Base-by-base conservation (phyloP, 257 asterid species). In the Coffea eugenioides region DNA sequence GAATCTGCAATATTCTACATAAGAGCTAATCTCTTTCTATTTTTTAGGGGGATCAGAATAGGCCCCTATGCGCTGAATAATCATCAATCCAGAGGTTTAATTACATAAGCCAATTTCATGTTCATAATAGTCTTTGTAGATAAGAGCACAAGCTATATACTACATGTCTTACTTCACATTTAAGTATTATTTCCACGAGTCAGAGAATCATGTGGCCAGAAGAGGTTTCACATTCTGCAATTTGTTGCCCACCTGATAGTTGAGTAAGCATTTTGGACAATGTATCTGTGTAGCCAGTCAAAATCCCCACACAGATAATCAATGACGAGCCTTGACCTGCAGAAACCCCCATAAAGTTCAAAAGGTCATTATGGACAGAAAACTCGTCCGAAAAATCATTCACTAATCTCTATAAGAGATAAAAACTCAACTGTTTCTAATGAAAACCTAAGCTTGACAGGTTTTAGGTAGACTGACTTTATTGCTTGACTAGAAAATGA, bases 261-360 rank as follows among this genome's bases (percentile, higher is more conserved):
- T 91, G 97, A 56, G 89, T 88, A 71, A 96, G 83, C 98, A 96
- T 96, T 87, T 96, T 96, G 91, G 90, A 85, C 86, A 96, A 79
- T 27, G 97, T 96, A 79, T 96, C 98, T 8, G 97, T 94, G 86
- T 96, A 96, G 83, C 99, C 99, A 69, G 97, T 92, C 91, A 96
- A 87, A 80, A 96, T 94, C 80, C 97, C 93, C 90, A 94, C 92
- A 76, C 99, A 96, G 67, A 96, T 89, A 73, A 96, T 88, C 85
- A 96, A 89, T 77, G 99, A 92, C 43, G 97, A 91, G 80, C 99
- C 99, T 88, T 96, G 99, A 83, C 99, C 99, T 96, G 93, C 74
- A 80, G 81, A 74, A 68, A 79, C 73, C 71, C 69, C 54, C 71
- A 82, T 73, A 71, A 66, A 78, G 62, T 43, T 65, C 77, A 77